Evolutionary conservation across 106 monocot genomes (phyloP), one percentile per base, ranked within the genome.

Genomic region (Allium sativum): DNA sequence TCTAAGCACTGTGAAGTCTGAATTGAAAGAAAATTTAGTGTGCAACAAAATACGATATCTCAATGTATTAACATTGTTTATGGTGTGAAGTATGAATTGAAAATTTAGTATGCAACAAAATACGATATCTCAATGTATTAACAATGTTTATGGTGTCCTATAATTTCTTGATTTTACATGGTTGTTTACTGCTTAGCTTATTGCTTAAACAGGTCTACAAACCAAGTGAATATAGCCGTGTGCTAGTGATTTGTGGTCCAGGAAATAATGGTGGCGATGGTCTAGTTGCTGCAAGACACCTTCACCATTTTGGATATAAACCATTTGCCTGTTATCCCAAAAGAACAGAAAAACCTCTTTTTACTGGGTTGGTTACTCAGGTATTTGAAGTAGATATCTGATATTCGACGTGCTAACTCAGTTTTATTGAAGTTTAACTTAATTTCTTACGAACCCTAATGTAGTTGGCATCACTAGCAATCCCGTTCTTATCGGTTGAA

Each of bases 211-310:
- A 96, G 94, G 90, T 96, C 15, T 91, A 91, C 67, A 87, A 82
- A 57, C 65, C 65, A 73, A 79, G 65, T 65, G 84, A 82, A 71
- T 73, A 85, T 59, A 62, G 67, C 18, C 80, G 82, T 12, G 61
- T 91, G 12, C 84, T 96, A 54, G 71, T 71, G 40, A 78, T 91
- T 11, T 96, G 96, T 55, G 96, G 96, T 71, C 96, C 96, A 48
- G 96, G 96, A 68, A 96, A 96, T 76, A 96, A 96, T 76, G 90
- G 96, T 58, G 95, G 95, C 46, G 96, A 91, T 82, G 96, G 96
- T 46, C 72, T 96, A 12, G 96, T 96, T 45, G 90, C 87, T 57
- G 96, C 84, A 74, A 83, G 96, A 9, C 96, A 96, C 67, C 75
- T 90, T 18, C 45, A 82, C 75, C 87, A 96, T 54, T 96, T 96